Evolutionary conservation across 495 filamentous ascomycete species (phyloP).

Genomic region (Patellaria atrata): DNA sequence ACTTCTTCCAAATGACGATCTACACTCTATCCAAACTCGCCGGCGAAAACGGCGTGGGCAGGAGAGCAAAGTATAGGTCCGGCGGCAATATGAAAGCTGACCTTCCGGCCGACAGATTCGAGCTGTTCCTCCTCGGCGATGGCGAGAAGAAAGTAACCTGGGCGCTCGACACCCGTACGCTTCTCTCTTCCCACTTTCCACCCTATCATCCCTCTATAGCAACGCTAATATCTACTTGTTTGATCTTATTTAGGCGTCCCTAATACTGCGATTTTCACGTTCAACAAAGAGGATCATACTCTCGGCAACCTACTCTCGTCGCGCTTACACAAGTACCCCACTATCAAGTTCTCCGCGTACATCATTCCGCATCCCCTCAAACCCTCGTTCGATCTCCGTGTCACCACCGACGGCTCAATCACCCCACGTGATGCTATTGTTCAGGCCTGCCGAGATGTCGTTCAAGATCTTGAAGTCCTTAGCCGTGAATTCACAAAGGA

Average conservation of each 20-base stretch:
- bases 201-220: slow-evolving; percentile 3
- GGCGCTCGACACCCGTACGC: slow-evolving; percentile 70
- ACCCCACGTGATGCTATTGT: slow-evolving; percentile 80
- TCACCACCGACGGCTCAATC: slow-evolving; percentile 81
- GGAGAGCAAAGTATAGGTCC: slow-evolving; percentile 13
- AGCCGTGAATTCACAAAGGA: slow-evolving; percentile 89
- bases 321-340: slow-evolving; percentile 60
- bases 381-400: slow-evolving; percentile 69
- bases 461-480: slow-evolving; percentile 59
- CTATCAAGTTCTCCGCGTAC: slow-evolving; percentile 80
- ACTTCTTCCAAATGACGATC: neutral
- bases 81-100: slow-evolving; percentile 7
- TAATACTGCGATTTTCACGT: slow-evolving; percentile 74
- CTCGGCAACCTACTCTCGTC: slow-evolving; percentile 76
- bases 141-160: slow-evolving; percentile 88
- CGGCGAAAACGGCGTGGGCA: slow-evolving; percentile 2
- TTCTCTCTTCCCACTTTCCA: neutral
- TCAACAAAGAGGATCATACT: slow-evolving; percentile 96
- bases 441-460: slow-evolving; percentile 58
- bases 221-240: slow-evolving; percentile 3
- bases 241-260: slow-evolving; percentile 47
- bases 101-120: slow-evolving; percentile 47
- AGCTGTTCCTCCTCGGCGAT: slow-evolving; percentile 70
- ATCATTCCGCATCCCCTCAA: slow-evolving; percentile 72
- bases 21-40: neutral